These are phyloP conservation scores for Cynanchum wilfordii DNA, from an alignment of 257 asterid species.

Conservation along the genomic window DNA sequence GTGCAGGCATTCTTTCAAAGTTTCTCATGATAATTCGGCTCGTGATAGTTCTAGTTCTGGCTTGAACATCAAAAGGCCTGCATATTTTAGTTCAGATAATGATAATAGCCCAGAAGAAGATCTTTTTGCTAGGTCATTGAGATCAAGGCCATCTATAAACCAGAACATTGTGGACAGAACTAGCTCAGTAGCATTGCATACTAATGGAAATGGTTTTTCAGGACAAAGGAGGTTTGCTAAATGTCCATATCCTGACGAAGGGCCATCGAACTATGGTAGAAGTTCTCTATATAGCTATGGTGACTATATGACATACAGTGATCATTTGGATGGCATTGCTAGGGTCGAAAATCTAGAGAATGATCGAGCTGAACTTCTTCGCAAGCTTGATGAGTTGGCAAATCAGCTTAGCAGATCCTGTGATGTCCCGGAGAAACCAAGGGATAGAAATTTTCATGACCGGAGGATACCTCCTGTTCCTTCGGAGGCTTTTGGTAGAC, in stretches of 20 bases:
- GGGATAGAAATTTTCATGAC: slow-evolving; percentile 38
- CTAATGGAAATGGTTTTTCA: slow-evolving; percentile 29
- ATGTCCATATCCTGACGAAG: slow-evolving; percentile 43
- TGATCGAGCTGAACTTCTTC: slow-evolving; percentile 70
- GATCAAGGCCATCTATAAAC: slow-evolving; percentile 40
- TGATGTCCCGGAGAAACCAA: slow-evolving; percentile 47
- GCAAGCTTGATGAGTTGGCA: slow-evolving; percentile 72
- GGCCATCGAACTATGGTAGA: slow-evolving; percentile 48
- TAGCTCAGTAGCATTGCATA: slow-evolving; percentile 18
- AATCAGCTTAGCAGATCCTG: slow-evolving; percentile 64
- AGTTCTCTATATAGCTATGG: slow-evolving; percentile 47
- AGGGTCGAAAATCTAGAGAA: slow-evolving; percentile 57
- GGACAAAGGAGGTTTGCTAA: slow-evolving; percentile 39
- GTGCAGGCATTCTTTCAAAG: slow-evolving; percentile 24
- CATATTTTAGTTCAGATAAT: slow-evolving; percentile 24
- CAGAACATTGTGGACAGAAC: slow-evolving; percentile 30
- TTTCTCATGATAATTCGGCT: slow-evolving; percentile 25
- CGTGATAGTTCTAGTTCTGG: slow-evolving; percentile 26
- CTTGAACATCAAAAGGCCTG: slow-evolving; percentile 32
- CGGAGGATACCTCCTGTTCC: slow-evolving; percentile 34
- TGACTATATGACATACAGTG: slow-evolving; percentile 38
- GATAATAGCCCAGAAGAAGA: slow-evolving; percentile 30
- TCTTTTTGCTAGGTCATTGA: slow-evolving; percentile 37
- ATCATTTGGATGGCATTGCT: slow-evolving; percentile 41
- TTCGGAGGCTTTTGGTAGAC: slow-evolving; percentile 44